Conservation (phyloP, 192 early-diverging fungal species). For the Coemansia sp. region DNA sequence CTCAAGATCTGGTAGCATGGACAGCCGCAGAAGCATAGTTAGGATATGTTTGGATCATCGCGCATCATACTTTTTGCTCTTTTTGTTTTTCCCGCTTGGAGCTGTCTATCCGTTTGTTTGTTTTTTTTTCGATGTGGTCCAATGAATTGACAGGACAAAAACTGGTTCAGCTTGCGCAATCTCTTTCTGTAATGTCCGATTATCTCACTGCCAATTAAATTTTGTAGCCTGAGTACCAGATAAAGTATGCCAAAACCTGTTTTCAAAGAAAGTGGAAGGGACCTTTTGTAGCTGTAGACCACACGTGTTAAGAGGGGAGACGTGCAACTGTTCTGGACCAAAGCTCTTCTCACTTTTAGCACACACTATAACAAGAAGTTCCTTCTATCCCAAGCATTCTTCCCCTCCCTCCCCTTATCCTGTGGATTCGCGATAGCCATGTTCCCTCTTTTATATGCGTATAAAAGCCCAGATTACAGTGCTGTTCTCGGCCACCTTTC, state of each 20-base stretch:
- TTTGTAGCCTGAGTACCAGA: not conserved
- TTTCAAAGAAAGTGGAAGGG: too few species aligned
- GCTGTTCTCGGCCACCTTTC: too few species aligned
- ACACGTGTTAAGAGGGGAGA: too few species aligned
- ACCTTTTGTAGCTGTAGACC: too few species aligned
- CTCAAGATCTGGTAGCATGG: constrained; percentile 46
- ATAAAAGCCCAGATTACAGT: too few species aligned
- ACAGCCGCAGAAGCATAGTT: not conserved
- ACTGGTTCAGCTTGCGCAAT: not conserved
- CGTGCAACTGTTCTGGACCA: too few species aligned
- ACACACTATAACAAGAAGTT: too few species aligned
- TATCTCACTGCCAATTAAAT: not conserved
- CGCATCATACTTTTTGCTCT: not conserved
- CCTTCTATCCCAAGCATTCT: too few species aligned
- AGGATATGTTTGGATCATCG: not conserved
- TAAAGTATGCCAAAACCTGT: too few species aligned
- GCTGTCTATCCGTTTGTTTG: not conserved
- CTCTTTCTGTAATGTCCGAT: not conserved
- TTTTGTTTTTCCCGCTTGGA: not conserved
- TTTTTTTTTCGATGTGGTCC: not conserved
- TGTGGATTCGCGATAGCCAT: too few species aligned
- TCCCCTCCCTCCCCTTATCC: too few species aligned
- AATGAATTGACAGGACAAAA: not conserved
- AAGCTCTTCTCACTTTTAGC: not conserved
- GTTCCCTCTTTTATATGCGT: too few species aligned